Conservation (phyloP, 352 stramenopile genomes). For the Pythium dissotocum region DNA sequence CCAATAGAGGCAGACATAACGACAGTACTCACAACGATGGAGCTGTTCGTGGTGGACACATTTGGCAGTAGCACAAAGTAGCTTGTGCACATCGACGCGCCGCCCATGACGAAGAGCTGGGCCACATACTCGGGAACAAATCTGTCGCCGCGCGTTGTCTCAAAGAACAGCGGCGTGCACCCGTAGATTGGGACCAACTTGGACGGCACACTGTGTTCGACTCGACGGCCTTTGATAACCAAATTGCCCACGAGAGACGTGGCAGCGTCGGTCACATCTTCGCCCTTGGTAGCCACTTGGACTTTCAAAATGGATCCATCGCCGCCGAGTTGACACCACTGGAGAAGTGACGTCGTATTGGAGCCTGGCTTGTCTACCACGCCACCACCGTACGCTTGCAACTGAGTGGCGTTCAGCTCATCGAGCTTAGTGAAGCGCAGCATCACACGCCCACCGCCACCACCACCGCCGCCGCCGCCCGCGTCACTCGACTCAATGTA, state of each 20-base stretch:
- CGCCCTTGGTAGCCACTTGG: slow-evolving; percentile 1
- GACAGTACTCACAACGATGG: slow-evolving; percentile 23
- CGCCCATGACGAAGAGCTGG: slow-evolving; percentile 70
- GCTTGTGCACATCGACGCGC: slow-evolving; percentile 56
- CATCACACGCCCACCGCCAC: slow-evolving; percentile 31
- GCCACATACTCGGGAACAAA: slow-evolving; percentile 62
- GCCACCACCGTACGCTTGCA: slow-evolving; percentile 31
- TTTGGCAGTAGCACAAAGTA: slow-evolving; percentile 44
- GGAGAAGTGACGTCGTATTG: slow-evolving; percentile 29
- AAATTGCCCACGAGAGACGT: slow-evolving; percentile 35
- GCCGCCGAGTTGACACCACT: slow-evolving; percentile 79
- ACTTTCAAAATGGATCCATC: slow-evolving; percentile 74
- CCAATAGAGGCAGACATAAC: not conserved
- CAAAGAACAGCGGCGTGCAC: slow-evolving; percentile 71
- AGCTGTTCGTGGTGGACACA: slow-evolving; percentile 27
- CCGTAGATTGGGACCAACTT: slow-evolving; percentile 75
- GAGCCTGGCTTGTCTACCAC: not conserved
- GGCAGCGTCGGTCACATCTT: not conserved
- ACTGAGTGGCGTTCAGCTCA: slow-evolving; percentile 18
- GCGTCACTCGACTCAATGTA: slow-evolving; percentile 13
- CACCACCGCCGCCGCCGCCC: slow-evolving; percentile 28
- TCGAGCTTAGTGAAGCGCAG: slow-evolving; percentile 23
- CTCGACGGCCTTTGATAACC: slow-evolving; percentile 55
- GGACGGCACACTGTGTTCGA: slow-evolving; percentile 48
- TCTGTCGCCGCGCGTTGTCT: slow-evolving; percentile 40